phyloP scores from a whole-genome alignment of 2,329 filamentous ascomycete genomes.

The Fusarium sp. region DNA sequence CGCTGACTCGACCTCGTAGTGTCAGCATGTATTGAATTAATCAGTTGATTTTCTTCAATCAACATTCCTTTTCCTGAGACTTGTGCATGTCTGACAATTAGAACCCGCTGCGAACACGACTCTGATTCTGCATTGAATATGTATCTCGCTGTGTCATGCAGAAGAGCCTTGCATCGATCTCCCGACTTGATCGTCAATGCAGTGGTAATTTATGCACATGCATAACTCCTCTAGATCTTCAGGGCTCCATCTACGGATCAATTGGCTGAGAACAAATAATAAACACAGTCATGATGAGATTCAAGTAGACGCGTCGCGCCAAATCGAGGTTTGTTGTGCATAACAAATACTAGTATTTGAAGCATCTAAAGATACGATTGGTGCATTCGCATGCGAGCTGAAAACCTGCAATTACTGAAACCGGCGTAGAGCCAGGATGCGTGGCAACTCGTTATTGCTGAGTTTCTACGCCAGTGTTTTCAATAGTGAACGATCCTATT shows the following conservation, averaged over 20 bases:
- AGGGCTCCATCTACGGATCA: constrained; percentile 1
- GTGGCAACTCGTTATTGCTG: constrained; percentile 42
- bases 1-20: neutral
- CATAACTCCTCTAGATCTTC: constrained; percentile 22
- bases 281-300: constrained; percentile 11
- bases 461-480: constrained; percentile 27
- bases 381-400: constrained; percentile 22
- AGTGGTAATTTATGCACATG: constrained; percentile 40
- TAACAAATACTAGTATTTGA: constrained; percentile 14
- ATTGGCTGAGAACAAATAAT: constrained; percentile 25
- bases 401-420: constrained; percentile 38
- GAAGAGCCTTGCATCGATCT: constrained; percentile 45
- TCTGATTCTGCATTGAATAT: constrained; percentile 15
- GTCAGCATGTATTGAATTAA: constrained; percentile 8
- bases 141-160: constrained; percentile 40
- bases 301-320: constrained; percentile 35
- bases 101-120: neutral
- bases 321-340: constrained; percentile 21
- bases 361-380: constrained; percentile 36
- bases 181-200: constrained; percentile 44
- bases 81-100: neutral
- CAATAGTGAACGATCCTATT: constrained; percentile 33
- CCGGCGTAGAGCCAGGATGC: constrained; percentile 39
- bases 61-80: constrained; percentile 9
- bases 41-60: constrained; percentile 11